Conservation (phyloP, 1,284 basidiomycete genomes). For the Leccinum huronense region DNA sequence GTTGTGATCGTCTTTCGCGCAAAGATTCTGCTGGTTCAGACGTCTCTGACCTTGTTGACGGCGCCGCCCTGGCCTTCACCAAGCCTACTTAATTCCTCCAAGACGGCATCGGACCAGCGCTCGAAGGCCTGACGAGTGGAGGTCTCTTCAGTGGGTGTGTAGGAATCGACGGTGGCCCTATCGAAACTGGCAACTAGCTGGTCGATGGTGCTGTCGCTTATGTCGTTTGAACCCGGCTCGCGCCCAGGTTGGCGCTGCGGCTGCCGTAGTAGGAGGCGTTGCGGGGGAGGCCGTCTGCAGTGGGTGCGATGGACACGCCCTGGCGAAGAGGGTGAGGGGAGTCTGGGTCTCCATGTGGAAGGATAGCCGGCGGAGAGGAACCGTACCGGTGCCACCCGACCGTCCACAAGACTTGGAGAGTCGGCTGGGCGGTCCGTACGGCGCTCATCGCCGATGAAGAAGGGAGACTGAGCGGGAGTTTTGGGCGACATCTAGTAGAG, state of each 20-base stretch:
- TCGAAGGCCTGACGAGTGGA: slow-evolving; percentile 30
- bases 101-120: slow-evolving; percentile 64
- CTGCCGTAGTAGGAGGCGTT: slow-evolving; percentile 39
- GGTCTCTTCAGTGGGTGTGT: slow-evolving; percentile 37
- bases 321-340: slow-evolving; percentile 27
- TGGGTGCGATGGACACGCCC: slow-evolving; percentile 37
- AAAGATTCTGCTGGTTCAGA: slow-evolving; percentile 75
- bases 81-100: slow-evolving; percentile 73
- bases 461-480: slow-evolving; percentile 15
- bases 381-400: slow-evolving; percentile 32
- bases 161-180: slow-evolving; percentile 32
- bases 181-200: slow-evolving; percentile 33
- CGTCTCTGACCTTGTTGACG: slow-evolving; percentile 87
- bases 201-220: slow-evolving; percentile 43
- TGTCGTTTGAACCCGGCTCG: slow-evolving; percentile 38
- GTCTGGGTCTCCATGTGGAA: slow-evolving; percentile 28
- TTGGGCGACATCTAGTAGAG: neutral
- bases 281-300: slow-evolving; percentile 42
- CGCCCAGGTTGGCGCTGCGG: slow-evolving; percentile 22
- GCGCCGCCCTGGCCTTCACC: slow-evolving; percentile 97
- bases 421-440: slow-evolving; percentile 5
- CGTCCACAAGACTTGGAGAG: slow-evolving; percentile 18
- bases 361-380: slow-evolving; percentile 6
- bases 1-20: slow-evolving; percentile 97
- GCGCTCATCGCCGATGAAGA: slow-evolving; percentile 31